Conservation (phyloP, 73 alveolate species). For the Paramecium pentaurelia region DNA sequence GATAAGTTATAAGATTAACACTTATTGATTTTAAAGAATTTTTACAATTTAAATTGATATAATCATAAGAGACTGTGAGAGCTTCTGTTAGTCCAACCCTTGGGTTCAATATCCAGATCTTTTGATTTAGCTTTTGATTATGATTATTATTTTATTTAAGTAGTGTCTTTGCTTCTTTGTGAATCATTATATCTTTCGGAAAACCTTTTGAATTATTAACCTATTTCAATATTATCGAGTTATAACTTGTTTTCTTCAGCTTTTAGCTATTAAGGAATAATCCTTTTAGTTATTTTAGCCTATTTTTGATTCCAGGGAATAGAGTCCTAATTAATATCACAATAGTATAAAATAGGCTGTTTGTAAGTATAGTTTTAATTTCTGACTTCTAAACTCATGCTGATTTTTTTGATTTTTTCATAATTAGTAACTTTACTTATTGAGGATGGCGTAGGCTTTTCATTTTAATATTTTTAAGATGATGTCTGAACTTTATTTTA, state of each 20-base stretch:
- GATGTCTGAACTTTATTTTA: neutral
- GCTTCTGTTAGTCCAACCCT: neutral
- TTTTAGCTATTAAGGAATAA: neutral
- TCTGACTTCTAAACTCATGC: neutral
- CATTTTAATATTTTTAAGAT: neutral
- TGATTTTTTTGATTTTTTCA: neutral
- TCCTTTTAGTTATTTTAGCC: neutral
- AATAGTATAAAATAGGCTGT: neutral
- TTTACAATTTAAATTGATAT: neutral
- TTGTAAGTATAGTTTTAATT: neutral
- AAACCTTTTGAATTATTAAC: neutral
- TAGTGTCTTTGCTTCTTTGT: neutral
- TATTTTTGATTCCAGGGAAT: neutral
- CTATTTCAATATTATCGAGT: neutral
- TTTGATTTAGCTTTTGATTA: neutral
- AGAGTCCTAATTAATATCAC: neutral
- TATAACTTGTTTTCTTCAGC: neutral
- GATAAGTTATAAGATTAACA: too few relatives aligned
- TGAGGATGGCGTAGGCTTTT: neutral
- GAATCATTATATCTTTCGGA: neutral
- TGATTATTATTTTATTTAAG: neutral
- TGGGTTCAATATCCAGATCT: neutral
- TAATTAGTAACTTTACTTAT: neutral
- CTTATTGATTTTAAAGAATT: neutral
- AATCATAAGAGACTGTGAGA: neutral